Conservation (phyloP, 805 yeast genomes). For the Candida glaebosa region DNA sequence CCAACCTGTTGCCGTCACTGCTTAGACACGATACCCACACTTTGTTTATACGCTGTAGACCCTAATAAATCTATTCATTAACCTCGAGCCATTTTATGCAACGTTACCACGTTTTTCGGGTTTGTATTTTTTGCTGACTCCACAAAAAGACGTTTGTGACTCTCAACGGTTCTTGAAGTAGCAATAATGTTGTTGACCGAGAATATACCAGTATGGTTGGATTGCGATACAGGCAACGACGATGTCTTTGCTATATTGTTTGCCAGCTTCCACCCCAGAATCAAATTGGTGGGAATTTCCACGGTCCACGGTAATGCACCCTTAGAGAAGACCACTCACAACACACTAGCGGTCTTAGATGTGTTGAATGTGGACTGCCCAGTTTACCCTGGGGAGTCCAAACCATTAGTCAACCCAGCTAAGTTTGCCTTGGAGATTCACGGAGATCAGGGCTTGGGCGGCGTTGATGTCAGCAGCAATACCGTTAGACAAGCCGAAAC, state of each 20-base stretch:
- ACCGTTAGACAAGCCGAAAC: constrained; percentile 8
- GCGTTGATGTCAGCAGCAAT: constrained; percentile 56
- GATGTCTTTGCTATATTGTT: constrained; percentile 75
- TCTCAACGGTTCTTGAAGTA: not conserved
- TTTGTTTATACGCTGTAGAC: too few relatives aligned
- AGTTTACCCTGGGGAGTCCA: constrained; percentile 63
- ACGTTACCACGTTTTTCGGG: too few relatives aligned
- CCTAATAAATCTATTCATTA: too few relatives aligned
- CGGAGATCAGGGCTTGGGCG: constrained; percentile 76
- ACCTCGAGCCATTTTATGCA: too few relatives aligned
- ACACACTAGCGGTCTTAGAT: constrained; percentile 65
- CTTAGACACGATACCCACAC: too few relatives aligned
- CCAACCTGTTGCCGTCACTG: not conserved
- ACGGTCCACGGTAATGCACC: constrained; percentile 75
- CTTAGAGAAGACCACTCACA: constrained; percentile 60
- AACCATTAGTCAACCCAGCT: constrained; percentile 52
- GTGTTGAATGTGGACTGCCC: constrained; percentile 52
- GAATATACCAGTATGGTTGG: constrained; percentile 70
- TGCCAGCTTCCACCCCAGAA: constrained; percentile 56
- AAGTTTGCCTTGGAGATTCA: constrained; percentile 61
- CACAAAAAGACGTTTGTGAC: not conserved
- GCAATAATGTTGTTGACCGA: constrained; percentile 17
- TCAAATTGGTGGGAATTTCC: constrained; percentile 63
- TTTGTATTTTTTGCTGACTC: not conserved
- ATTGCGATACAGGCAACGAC: constrained; percentile 92